Base-by-base conservation (phyloP, 176 grass and related monocot species). In the Ananas comosus region DNA sequence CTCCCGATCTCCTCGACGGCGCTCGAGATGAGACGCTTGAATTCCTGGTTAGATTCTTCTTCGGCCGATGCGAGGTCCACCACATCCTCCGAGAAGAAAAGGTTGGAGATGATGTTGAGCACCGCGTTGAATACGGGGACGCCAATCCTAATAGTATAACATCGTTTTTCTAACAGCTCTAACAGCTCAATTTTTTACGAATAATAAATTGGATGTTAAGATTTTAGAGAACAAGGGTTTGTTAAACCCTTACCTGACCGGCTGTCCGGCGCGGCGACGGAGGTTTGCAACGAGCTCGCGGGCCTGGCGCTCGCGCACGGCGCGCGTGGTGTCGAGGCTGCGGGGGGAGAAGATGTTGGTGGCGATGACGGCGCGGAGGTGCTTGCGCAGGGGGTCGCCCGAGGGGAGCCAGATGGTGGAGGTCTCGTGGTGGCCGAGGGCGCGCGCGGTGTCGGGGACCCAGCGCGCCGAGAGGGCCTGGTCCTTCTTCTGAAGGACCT, bases 321-420 rank as follows among this genome's bases (percentile, higher is more conserved):
- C 18, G 51, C 69, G 63, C n/a, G 3, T 65, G 1, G 80, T 27
- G 56, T 80, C 74, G 6, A 91, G 74, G 10, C 80, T 14, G 10
- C 70, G 70, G 12, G 66, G n/a, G 0, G 83, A 69, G 80, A 86
- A 83, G 47, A 67, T 28, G 75, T 78, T 51, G 19, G 74, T 11
- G 49, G 72, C 56, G 1, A 28, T 49, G 71, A 91, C 49, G 48
- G 69, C 58, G n/a, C 83, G 88, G 1, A 59, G n/a, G 12, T 66
- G 61, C 63, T 72, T 86, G 83, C 80, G 86, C 1, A 23, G 12
- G 17, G 68, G 65, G 6, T 76, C 63, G 3, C 22, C 75, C 64
- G 73, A 68, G 8, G 83, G 76, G 7, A 81, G 73, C 69, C 76
- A 86, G 9, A 81, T 22, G 25, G 86, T 6, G 54, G 77, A 91